A percentile compares a stretch with the other conserved stretches of the same genome.
Evolutionary conservation across 2,329 filamentous ascomycete genomes (phyloP).

Genomic region (Pseudocercospora macadamiae): DNA sequence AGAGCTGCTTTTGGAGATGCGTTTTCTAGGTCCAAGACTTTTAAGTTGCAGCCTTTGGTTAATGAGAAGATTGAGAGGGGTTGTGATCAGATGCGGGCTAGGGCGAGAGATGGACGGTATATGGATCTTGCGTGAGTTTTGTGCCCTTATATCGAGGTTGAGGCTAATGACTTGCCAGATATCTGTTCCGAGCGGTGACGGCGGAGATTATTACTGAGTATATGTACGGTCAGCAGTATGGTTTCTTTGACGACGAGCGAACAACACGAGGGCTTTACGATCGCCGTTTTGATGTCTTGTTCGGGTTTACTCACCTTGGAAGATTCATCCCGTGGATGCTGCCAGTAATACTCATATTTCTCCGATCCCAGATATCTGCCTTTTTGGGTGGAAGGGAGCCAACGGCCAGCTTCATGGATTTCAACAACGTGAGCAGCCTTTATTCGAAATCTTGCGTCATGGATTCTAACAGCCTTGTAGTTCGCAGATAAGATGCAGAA

Average conservation of each 20-base stretch:
- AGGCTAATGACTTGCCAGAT: not conserved
- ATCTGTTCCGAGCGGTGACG: constrained; percentile 13
- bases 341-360: constrained; percentile 9
- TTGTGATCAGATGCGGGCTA: constrained; percentile 2
- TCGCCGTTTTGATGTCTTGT: constrained; percentile 12
- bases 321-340: constrained; percentile 16
- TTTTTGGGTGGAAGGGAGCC: not conserved
- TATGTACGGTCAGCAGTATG: constrained; percentile 20
- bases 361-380: constrained; percentile 1
- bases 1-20: constrained; percentile 15
- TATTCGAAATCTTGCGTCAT: not conserved
- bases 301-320: constrained; percentile 18
- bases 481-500: constrained; percentile 17
- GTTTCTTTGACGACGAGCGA: constrained; percentile 18
- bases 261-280: constrained; percentile 15
- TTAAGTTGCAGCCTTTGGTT: constrained; percentile 13
- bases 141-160: not conserved
- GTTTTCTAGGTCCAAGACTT: constrained; percentile 6
- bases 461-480: not conserved
- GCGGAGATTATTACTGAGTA: constrained; percentile 18
- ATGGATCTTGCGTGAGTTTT: constrained; percentile 10
- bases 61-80: constrained; percentile 10
- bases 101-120: not conserved
- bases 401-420: constrained; percentile 12
- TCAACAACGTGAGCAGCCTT: constrained; percentile 12